These are phyloP conservation scores for Debaryomyces fabryi DNA, from an alignment of 1,139 yeast species.

Conservation along the genomic window DNA sequence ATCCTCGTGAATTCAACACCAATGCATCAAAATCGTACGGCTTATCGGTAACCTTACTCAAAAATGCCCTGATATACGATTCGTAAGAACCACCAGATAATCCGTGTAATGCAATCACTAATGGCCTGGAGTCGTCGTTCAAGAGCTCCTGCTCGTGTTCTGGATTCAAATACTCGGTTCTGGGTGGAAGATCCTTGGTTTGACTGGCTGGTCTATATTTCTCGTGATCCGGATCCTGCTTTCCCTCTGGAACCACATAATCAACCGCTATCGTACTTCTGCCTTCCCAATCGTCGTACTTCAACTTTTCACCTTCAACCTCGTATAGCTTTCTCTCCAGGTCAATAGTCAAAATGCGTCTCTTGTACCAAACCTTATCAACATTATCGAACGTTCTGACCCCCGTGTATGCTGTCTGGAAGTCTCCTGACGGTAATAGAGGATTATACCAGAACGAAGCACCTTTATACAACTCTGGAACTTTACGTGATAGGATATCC, in stretches of 20 bases:
- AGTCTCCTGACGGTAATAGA: constrained; percentile 42
- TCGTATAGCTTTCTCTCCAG: constrained; percentile 30
- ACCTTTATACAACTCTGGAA: constrained; percentile 38
- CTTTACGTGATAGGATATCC: constrained; percentile 29
- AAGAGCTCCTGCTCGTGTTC: constrained; percentile 31
- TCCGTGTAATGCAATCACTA: constrained; percentile 59
- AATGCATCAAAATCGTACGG: constrained; percentile 52
- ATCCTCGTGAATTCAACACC: constrained; percentile 61
- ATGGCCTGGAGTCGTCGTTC: constrained; percentile 46
- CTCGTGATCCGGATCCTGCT: constrained; percentile 27
- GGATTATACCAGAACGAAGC: constrained; percentile 42
- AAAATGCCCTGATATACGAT: constrained; percentile 52
- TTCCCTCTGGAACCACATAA: constrained; percentile 33
- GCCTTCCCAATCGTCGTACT: constrained; percentile 48
- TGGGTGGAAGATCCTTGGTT: constrained; percentile 41
- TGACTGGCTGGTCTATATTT: constrained; percentile 38
- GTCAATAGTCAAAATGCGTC: constrained; percentile 36
- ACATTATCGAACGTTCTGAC: constrained; percentile 38
- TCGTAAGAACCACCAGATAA: constrained; percentile 67
- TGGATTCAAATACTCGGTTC: constrained; percentile 46
- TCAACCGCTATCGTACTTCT: constrained; percentile 44
- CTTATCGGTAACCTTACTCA: constrained; percentile 35
- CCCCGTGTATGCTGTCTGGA: constrained; percentile 52
- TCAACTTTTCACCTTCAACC: constrained; percentile 32
- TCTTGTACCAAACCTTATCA: constrained; percentile 42